Percentiles rank a stretch among this genome's conserved stretches.
Evolutionary conservation across 192 early-diverging fungal species (phyloP).

Genomic region (Coemansia sp.): DNA sequence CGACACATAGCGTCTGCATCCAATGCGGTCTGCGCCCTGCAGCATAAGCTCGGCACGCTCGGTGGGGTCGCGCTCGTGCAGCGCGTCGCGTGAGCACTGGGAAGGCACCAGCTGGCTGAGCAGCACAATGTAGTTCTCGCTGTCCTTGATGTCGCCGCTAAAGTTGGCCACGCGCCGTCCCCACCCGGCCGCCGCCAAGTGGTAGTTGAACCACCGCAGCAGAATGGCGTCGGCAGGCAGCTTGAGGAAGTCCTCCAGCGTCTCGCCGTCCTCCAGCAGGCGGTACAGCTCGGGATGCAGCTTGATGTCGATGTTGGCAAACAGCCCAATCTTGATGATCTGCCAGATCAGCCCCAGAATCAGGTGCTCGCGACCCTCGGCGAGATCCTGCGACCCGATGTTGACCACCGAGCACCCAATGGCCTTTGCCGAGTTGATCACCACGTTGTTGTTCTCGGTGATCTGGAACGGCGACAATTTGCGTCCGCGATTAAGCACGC

Average conservation of each 20-base stretch:
- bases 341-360: constrained; percentile 98
- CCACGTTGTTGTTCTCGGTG: constrained; percentile 99
- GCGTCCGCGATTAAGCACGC: constrained; percentile 88
- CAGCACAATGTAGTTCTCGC: constrained; percentile 93
- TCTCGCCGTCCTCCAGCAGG: constrained; percentile 90
- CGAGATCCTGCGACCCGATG: constrained; percentile 95
- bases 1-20: constrained; percentile 92
- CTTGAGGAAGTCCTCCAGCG: constrained; percentile 90
- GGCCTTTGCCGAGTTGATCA: constrained; percentile 98
- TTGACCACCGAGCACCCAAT: constrained; percentile 98
- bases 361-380: constrained; percentile 95
- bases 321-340: constrained; percentile 97
- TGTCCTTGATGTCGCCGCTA: constrained; percentile 89
- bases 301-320: constrained; percentile 97
- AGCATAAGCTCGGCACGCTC: constrained; percentile 89
- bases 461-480: constrained; percentile 94
- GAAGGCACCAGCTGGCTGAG: constrained; percentile 89
- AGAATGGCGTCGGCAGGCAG: constrained; percentile 96
- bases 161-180: constrained; percentile 87
- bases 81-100: constrained; percentile 77
- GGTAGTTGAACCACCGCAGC: constrained; percentile 99
- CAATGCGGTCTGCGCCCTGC: constrained; percentile 88
- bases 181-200: constrained; percentile 92
- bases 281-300: constrained; percentile 97
- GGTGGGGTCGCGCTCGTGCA: constrained; percentile 73